A percentile compares a stretch with the other conserved stretches of the same genome.
These are phyloP conservation scores for Helenozyma baotianmanensis DNA, from an alignment of 805 yeast species.

Conservation along the genomic window DNA sequence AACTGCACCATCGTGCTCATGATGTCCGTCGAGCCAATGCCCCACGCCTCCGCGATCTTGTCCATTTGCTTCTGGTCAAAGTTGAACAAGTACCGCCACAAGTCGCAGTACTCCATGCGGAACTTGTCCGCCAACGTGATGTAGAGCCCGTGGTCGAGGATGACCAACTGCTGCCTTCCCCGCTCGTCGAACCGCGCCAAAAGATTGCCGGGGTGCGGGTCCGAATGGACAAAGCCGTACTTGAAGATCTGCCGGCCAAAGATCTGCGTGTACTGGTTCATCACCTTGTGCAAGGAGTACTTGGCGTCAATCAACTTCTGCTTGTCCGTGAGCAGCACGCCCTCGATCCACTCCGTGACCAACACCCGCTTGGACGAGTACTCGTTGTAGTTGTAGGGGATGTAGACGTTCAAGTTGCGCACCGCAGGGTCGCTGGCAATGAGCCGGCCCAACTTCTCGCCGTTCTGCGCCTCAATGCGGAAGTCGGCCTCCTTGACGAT, in stretches of 20 bases:
- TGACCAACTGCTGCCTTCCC: conserved; percentile 52
- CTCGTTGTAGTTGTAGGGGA: conserved; percentile 51
- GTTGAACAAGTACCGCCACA: conserved; percentile 62
- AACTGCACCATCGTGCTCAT: conserved; percentile 54
- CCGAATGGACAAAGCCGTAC: conserved; percentile 69
- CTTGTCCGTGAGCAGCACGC: conserved; percentile 50
- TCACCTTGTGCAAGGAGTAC: conserved; percentile 36
- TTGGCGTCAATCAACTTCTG: conserved; percentile 36
- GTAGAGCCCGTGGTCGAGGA: conserved; percentile 74
- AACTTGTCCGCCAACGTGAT: conserved; percentile 49
- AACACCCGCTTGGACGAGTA: conserved; percentile 48
- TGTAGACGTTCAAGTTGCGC: conserved; percentile 37
- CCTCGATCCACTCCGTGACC: conserved; percentile 75
- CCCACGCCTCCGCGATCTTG: conserved; percentile 57
- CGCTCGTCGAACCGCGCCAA: conserved; percentile 41
- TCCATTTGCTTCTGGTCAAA: conserved; percentile 45
- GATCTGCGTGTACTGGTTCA: conserved; percentile 47
- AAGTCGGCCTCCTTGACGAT: conserved; percentile 62
- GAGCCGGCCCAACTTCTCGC: conserved; percentile 32
- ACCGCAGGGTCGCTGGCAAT: conserved; percentile 43
- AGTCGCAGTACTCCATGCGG: conserved; percentile 49
- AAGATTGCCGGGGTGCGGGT: conserved; percentile 80
- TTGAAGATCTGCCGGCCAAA: conserved; percentile 57
- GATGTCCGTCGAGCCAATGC: conserved; percentile 60
- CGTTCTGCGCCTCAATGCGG: conserved; percentile 50